Conservation (phyloP, 2,329 filamentous ascomycete genomes). For the Claviceps fusiformis region DNA sequence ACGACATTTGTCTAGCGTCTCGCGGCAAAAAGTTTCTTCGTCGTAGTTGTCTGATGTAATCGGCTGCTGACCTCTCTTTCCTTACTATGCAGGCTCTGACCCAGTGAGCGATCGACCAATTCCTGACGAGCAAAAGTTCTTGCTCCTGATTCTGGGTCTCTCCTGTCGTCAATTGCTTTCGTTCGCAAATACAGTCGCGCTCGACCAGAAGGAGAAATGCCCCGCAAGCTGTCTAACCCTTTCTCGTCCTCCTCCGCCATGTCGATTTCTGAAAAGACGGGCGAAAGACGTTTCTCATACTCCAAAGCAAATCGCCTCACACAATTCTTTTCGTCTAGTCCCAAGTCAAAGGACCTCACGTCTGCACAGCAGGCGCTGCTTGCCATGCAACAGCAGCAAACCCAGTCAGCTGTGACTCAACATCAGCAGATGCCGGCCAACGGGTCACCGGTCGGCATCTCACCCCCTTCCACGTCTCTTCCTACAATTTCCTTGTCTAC, state of each 20-base stretch:
- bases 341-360: constrained; percentile 57
- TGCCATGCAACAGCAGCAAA: constrained; percentile 42
- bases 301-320: constrained; percentile 65
- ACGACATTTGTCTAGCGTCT: too few relatives aligned
- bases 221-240: constrained; percentile 44
- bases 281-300: constrained; percentile 44
- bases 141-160: not conserved
- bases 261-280: constrained; percentile 33
- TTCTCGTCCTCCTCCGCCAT: constrained; percentile 38
- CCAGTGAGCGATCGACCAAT: constrained; percentile 1
- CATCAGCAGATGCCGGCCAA: constrained; percentile 13
- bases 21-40: not conserved
- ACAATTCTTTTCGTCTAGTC: constrained; percentile 70
- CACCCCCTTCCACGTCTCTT: constrained; percentile 60
- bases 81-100: not conserved
- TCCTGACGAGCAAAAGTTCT: not conserved
- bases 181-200: not conserved
- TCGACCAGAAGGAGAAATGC: constrained; percentile 31
- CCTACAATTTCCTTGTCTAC: constrained; percentile 88
- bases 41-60: not conserved
- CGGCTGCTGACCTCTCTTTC: constrained; percentile 1
- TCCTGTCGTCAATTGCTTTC: not conserved
- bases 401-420: constrained; percentile 4
- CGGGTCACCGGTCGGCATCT: constrained; percentile 48
- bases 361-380: constrained; percentile 55